A percentile compares a stretch with the other conserved stretches of the same genome.
These are phyloP conservation scores for Eucalyptus regnans DNA, from an alignment of 345 rosid species.

Conservation along the genomic window DNA sequence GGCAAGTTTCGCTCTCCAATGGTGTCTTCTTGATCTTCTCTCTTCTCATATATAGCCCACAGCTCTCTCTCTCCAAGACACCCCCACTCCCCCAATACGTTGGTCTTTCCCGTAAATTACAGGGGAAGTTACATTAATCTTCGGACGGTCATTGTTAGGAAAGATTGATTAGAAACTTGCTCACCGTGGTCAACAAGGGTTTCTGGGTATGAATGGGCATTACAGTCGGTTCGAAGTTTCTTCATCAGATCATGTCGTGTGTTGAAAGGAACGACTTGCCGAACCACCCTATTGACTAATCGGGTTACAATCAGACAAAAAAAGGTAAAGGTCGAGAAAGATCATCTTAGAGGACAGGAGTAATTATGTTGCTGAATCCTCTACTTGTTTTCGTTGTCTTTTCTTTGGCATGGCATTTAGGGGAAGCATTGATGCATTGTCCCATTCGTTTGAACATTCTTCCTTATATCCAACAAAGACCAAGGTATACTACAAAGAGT, in stretches of 20 bases:
- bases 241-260: background rate
- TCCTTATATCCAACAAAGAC: background rate
- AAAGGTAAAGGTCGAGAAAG: background rate
- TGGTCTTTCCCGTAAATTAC: background rate
- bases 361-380: background rate
- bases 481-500: background rate
- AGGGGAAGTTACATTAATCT: background rate
- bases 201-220: background rate
- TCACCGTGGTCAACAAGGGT: background rate
- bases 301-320: background rate
- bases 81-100: background rate
- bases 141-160: background rate
- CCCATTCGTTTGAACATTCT: background rate
- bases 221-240: background rate
- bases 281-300: background rate
- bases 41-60: background rate
- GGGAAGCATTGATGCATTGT: background rate
- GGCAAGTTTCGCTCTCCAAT: background rate
- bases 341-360: background rate
- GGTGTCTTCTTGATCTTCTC: background rate
- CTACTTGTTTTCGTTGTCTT: background rate
- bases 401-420: background rate
- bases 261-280: background rate
- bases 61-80: background rate
- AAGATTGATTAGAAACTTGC: background rate